phyloP scores from a whole-genome alignment of 2,329 filamentous ascomycete species.

The Fusarium newnesense region DNA sequence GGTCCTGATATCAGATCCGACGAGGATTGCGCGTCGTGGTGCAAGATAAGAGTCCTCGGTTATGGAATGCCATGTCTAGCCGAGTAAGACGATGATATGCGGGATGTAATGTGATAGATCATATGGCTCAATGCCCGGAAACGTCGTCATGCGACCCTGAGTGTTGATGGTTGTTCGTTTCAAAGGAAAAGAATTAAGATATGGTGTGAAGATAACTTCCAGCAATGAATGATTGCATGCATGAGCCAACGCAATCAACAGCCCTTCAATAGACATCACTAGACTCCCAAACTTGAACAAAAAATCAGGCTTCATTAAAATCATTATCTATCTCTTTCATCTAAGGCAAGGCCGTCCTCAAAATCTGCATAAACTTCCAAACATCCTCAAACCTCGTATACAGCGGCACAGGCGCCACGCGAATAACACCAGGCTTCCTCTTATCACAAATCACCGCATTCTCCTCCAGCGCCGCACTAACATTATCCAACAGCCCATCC shows the following conservation, averaged over 20 bases:
- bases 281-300: fast-evolving
- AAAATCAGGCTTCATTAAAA: constrained; percentile 12
- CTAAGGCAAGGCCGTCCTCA: constrained; percentile 49
- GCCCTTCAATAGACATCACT: background rate
- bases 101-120: background rate
- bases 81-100: constrained; percentile 6
- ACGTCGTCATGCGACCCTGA: too few relatives aligned
- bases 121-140: background rate
- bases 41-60: background rate
- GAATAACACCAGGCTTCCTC: constrained; percentile 84
- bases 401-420: constrained; percentile 84
- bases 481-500: constrained; percentile 74
- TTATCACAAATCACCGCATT: constrained; percentile 83
- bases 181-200: background rate
- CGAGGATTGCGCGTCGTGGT: background rate
- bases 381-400: constrained; percentile 86
- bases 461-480: constrained; percentile 71
- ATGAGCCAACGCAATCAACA: background rate
- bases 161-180: too few relatives aligned
- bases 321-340: constrained; percentile 2
- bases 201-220: background rate
- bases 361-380: constrained; percentile 57
- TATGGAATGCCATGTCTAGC: constrained; percentile 1
- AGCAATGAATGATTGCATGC: background rate
- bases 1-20: constrained; percentile 3